Base-by-base conservation (phyloP, 768 basidiomycete species). In the Mycena albidolilacea region DNA sequence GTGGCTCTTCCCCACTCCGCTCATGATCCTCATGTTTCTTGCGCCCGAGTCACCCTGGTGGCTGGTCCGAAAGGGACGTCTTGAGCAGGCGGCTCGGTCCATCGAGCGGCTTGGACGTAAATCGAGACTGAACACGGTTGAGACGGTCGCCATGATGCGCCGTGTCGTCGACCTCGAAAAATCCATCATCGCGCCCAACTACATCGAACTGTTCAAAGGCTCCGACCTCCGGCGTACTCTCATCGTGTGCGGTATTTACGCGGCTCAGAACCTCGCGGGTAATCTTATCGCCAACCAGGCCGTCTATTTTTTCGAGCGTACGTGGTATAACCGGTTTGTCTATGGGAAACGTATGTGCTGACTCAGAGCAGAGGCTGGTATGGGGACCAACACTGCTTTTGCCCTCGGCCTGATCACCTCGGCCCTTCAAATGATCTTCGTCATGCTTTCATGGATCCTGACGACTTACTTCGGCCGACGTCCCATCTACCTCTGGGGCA, bases 271-370 rank as follows among this genome's bases (percentile, higher is more conserved):
- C 19, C 71, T 75, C 64, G 71, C 74, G 38, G 74, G 74, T 15
- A 75, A 75, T 67, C 71, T 75, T 30, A 75, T 75, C 64, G 74
- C 74, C 10, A 75, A 75, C 64, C 74, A 75, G 54, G 71, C 74
- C 67, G 74, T 75, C 30, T 75, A 66, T 11, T 75, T 75, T 35
- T 75, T 75, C 63, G 64, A 75, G 74, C 74, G 71, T 72, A 46
- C 43, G 67, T 75, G 17, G 17, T 50, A 44, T 48, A 11, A 48
- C 50, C 64, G 35, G 61, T 21, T 38, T 43, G 35, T 58, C 8
- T 44, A 30, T 30, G 30, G 1, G 15, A 59, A 59, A 35, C 23
- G 35, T 38, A 15, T n/a, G 60, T 61, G 61, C 71, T 72, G 23
- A 72, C 67, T 21, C 37, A 19, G 15, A 30, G 52, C 71, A 75